Base-by-base conservation (phyloP, 148 eudicot species). In the Rhododendron williamsianum region DNA sequence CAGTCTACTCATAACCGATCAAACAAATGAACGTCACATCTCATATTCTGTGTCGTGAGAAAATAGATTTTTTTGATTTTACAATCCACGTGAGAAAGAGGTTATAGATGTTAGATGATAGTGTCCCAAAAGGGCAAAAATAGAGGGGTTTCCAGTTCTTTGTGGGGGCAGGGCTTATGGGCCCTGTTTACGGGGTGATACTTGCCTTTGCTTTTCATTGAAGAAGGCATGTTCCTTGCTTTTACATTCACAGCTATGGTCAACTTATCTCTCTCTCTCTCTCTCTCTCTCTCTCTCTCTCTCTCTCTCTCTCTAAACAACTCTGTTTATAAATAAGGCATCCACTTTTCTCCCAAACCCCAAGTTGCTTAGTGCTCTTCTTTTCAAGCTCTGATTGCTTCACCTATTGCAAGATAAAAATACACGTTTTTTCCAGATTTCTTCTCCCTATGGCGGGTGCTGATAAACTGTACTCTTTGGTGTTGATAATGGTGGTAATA, bases 401-500 rank as follows among this genome's bases (percentile, higher is more conserved):
- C 13, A 4, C 10, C 83, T 38, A 21, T n/a, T 38, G 19, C 46
- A 38, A 13, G 21, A 19, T 41, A 9, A 10, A 81, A 0, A 58
- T 21, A 21, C 11, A 74, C 2, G 21, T 27, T 36, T 27, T 36
- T 23, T 3, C 3, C 51, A 4, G 7, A 65, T 82, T 43, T 51
- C 67, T 6, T 69, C 6, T 33, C 56, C 80, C 81, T 16, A 84
- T 83, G 81, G 58, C 6, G 15, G 81, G 81, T 71, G 38, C 69
- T 79, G 83, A 45, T 27, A 86, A 58, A 46, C 71, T 72, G 21
- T 9, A 41, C 8, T 4, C 56, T 25, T 41, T 72, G 15, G 36
- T 82, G 79, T 65, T 87, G 88, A 56, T 56, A 15, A 10, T 82
- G 49, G 54, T 52, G 78, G 38, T 78, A 21, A 35, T 85, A 11